Percentiles rank a stretch among this genome's conserved stretches.
phyloP scores from a whole-genome alignment of 768 basidiomycete genomes.

The Mrakia gelida region DNA sequence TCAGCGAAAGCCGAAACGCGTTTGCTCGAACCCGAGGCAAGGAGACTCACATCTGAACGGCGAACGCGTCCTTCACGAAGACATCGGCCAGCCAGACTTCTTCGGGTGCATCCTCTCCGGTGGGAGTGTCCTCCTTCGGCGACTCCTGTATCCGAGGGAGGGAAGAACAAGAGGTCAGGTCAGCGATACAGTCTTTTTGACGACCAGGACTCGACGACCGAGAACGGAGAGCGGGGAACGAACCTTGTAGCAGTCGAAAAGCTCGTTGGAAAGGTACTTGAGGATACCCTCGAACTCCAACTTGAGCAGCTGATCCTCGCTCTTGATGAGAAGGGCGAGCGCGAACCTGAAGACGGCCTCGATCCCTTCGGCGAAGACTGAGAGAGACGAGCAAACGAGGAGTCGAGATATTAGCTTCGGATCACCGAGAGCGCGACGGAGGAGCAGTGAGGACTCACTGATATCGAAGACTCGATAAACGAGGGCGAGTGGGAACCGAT shows the following conservation, averaged over 20 bases:
- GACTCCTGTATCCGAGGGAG: not conserved
- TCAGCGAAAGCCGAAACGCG: not conserved
- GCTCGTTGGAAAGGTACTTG: conserved; percentile 67
- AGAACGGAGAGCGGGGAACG: not conserved
- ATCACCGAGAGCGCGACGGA: not conserved
- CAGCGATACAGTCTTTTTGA: not conserved
- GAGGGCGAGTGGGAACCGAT: conserved; percentile 90
- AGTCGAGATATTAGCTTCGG: not conserved
- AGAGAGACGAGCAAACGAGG: conserved; percentile 58
- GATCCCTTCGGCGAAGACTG: conserved; percentile 87
- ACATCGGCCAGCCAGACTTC: conserved; percentile 63
- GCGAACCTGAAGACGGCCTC: conserved; percentile 97
- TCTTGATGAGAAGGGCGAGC: conserved; percentile 76
- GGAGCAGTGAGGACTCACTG: not conserved
- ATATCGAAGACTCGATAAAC: conserved; percentile 81
- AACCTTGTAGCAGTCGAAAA: conserved; percentile 77
- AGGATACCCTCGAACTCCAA: conserved; percentile 91
- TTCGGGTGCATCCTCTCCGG: conserved; percentile 39
- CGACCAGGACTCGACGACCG: not conserved
- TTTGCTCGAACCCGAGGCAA: not conserved
- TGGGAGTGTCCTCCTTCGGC: conserved; percentile 19
- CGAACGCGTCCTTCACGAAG: conserved; percentile 82
- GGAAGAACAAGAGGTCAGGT: not conserved
- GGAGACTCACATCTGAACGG: conserved; percentile 58
- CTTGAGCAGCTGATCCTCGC: conserved; percentile 69